Base-by-base conservation (phyloP, 2,329 filamentous ascomycete species). In the Aspergillus sp. region DNA sequence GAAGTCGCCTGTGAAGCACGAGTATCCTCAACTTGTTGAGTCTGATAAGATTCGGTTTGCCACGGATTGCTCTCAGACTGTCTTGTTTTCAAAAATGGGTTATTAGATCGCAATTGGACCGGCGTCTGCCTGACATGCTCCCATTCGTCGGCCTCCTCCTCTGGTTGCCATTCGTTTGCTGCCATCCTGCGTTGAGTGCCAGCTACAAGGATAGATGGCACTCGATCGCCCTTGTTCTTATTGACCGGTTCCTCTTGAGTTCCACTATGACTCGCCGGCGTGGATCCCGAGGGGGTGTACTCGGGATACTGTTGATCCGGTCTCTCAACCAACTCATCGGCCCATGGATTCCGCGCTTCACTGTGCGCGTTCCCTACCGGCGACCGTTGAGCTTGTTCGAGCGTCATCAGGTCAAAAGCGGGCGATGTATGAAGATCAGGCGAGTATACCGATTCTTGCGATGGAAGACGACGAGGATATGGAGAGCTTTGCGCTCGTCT, bases 341-440 rank as follows among this genome's bases (percentile, higher is more conserved):
- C 53, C 66, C 65, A 68, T 5, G 64, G 58, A 47, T 58, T 64
- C 32, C 59, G 58, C 7, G 54, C 53, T 7, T 64, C 55, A 23
- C 51, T 58, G 33, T 58, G 51, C 32, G 63, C 56, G 7, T 58
- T 60, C 43, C 59, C 62, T 43, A 63, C 56, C 23, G 65, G 66
- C 9, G 65, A 67, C 48, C 56, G 61, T 45, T 67, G 66, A 4
- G 66, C 65, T 46, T 69, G 58, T 45, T 69, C 64, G 6, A 68
- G 50, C 13, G 66, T 59, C 64, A 67, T 68, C 25, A 67, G 53
- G 47, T 66, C 64, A 42, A 69, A 68, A 1, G 65, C 65, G 5
- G 65, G 64, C 0, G 66, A 68, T 1, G 63, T 68, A 44, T 67
- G 62, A 42, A 69, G 58, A 49, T 68, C 65, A 4, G 66, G 66